Conservation (phyloP, 1,284 basidiomycete species). For the Athelia psychrophila region DNA sequence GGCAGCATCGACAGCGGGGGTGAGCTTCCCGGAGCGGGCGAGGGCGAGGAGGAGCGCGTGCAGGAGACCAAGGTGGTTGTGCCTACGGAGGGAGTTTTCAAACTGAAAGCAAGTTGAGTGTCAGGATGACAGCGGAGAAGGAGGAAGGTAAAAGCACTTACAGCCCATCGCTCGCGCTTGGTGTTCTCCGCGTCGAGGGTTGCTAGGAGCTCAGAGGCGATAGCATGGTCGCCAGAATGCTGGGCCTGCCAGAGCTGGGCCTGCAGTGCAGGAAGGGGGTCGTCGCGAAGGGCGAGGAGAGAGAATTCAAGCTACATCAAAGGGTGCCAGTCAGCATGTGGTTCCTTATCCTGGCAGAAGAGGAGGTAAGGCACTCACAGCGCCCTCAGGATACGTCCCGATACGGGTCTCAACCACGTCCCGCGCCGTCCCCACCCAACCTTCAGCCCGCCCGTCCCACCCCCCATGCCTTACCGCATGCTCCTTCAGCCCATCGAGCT, state of each 20-base stretch:
- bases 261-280: slow-evolving; percentile 69
- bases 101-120: slow-evolving; percentile 43
- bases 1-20: no score
- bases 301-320: background rate
- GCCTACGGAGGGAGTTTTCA: slow-evolving; percentile 77
- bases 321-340: background rate
- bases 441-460: slow-evolving; percentile 58
- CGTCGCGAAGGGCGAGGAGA: slow-evolving; percentile 64
- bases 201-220: slow-evolving; percentile 50
- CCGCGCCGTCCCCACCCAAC: slow-evolving; percentile 79
- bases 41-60: slow-evolving; percentile 68
- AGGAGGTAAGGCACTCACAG: slow-evolving; percentile 68
- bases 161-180: slow-evolving; percentile 80
- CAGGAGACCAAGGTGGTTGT: slow-evolving; percentile 81
- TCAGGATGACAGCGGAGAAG: background rate
- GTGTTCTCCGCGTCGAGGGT: slow-evolving; percentile 72
- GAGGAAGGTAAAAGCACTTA: slow-evolving; percentile 37
- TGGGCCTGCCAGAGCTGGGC: slow-evolving; percentile 49
- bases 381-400: slow-evolving; percentile 80
- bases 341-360: slow-evolving; percentile 69
- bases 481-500: slow-evolving; percentile 85
- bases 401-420: slow-evolving; percentile 87
- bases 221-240: slow-evolving; percentile 27
- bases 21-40: slow-evolving; percentile 59
- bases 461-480: slow-evolving; percentile 78